Evolutionary conservation across 1,284 basidiomycete genomes (phyloP), one percentile per base, ranked within the genome.

Genomic region (Fomes fomentarius): DNA sequence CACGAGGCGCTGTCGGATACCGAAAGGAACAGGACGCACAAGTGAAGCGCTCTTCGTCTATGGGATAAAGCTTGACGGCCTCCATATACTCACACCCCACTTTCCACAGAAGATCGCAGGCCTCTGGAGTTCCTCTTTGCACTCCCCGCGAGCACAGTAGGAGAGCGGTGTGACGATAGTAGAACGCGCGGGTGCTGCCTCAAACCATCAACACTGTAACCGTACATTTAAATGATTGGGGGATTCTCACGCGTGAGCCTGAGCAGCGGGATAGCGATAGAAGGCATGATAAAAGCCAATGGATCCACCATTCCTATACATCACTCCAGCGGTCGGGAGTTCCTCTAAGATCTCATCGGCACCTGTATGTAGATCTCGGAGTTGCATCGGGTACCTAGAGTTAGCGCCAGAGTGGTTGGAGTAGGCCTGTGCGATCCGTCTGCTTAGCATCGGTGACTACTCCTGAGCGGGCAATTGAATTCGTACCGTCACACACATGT

Each of bases 251-350:
- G 70, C 63, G 28, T 71, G 57, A n/a, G 73, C 75, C 34, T 69
- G 68, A 9, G 62, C 77, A 26, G 63, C 64, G n/a, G 72, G 72
- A 60, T 78, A 76, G 21, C 66, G 48, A 60, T 67, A 71, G 54
- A 72, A 76, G 14, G 34, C 34, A 17, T n/a, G 34, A 17, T 37
- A 37, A n/a, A 37, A 37, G 8, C 34, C 34, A n/a, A 37, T 15
- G 34, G 14, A 9, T 8, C 9, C 15, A 60, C 49, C 22, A 47
- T 35, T 1, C 8, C 14, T 17, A n/a, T 37, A 8, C 34, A n/a
- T 11, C 17, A 8, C 14, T 37, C 8, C 34, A n/a, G 34, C n/a
- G n/a, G 12, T 2, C 8, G 14, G 8, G 12, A 37, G 34, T n/a
- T 6, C 34, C 11, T 11, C 11, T 2, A 4, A n/a, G 2, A 37